Base-by-base conservation (phyloP, 768 basidiomycete species). In the Hygrocybe punicea region DNA sequence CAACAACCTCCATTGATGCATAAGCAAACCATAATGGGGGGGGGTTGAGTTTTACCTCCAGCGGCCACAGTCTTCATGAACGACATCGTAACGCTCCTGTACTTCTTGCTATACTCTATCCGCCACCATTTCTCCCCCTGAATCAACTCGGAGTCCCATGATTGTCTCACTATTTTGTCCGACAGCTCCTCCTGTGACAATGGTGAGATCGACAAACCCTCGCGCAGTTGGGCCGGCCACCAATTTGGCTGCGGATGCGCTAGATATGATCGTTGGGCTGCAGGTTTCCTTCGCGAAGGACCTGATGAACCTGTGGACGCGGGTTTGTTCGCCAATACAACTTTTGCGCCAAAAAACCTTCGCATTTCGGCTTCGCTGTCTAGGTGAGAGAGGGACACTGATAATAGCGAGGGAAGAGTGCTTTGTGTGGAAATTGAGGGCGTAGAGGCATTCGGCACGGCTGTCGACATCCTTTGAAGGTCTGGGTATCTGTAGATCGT, bases 301-400 rank as follows among this genome's bases (percentile, higher is more conserved):
- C 74, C 66, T 19, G 74, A 58, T 13, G 78, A 56, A 1, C 76
- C 61, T 4, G 69, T 65, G 1, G 71, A 58, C 1, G 74, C 62
- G 11, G 71, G 61, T 17, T 82, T 83, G 25, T 78, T 79, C 2
- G 87, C 83, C n/a, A 78, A 76, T 8, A 98, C 82, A 56, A 97
- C 94, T 65, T 87, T 90, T 17, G 91, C 82, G 2, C 96, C 96
- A 67, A 99, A 99, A 79, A 98, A 96, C 60, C 85, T 87, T 55
- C 89, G 85, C 73, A 98, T 82, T 67, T 99, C 97, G 0, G 88
- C 87, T 58, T 96, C 93, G 10, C 86, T 79, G 60, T 98, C 93
- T 14, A 99, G 83, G 63, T 92, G 80, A 39, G 86, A 76, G 1
- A 87, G 76, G 1, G 91, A 92, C n/a, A 96, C 86, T 0, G 89